Percentiles rank a stretch among this genome's conserved stretches.
Conservation (phyloP, 352 stramenopile species). For the Globisporangium camurandrum region DNA sequence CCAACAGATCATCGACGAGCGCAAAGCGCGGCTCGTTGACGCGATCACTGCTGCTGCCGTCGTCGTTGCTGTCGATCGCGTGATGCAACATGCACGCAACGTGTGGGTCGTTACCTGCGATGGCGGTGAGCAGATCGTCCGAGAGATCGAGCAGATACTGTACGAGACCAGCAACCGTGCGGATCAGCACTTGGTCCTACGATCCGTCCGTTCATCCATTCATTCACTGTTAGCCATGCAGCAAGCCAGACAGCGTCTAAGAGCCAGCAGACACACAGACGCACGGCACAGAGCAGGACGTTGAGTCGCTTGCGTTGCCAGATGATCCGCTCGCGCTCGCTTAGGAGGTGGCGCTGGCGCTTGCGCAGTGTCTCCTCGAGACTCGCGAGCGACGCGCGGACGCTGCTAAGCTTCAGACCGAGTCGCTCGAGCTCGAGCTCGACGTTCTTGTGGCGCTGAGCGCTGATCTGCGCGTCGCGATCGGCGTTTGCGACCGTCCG, state of each 20-base stretch:
- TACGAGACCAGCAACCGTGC: constrained; percentile 18
- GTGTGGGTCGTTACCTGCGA: constrained; percentile 9
- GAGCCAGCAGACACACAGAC: not conserved
- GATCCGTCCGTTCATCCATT: no score
- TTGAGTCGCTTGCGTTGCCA: constrained; percentile 47
- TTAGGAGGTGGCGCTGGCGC: constrained; percentile 26
- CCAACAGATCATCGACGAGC: constrained; percentile 17
- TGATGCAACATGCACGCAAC: not conserved
- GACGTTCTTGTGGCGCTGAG: constrained; percentile 36
- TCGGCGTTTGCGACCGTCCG: constrained; percentile 22
- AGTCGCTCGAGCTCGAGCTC: constrained; percentile 29
- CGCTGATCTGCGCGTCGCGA: constrained; percentile 25
- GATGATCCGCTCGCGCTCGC: constrained; percentile 36
- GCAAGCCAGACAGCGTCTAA: not conserved
- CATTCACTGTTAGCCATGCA: not conserved
- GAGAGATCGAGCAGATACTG: constrained; percentile 26
- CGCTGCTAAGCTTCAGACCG: constrained; percentile 12
- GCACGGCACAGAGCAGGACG: constrained; percentile 27
- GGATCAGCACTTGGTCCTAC: constrained; percentile 35
- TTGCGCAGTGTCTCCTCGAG: constrained; percentile 30
- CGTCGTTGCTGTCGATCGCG: not conserved
- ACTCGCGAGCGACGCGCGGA: constrained; percentile 15
- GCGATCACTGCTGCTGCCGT: not conserved
- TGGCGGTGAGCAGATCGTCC: constrained; percentile 17
- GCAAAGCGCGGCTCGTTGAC: constrained; percentile 5